Base-by-base conservation (phyloP, 257 asterid genomes). In the Marsdenia floribunda region DNA sequence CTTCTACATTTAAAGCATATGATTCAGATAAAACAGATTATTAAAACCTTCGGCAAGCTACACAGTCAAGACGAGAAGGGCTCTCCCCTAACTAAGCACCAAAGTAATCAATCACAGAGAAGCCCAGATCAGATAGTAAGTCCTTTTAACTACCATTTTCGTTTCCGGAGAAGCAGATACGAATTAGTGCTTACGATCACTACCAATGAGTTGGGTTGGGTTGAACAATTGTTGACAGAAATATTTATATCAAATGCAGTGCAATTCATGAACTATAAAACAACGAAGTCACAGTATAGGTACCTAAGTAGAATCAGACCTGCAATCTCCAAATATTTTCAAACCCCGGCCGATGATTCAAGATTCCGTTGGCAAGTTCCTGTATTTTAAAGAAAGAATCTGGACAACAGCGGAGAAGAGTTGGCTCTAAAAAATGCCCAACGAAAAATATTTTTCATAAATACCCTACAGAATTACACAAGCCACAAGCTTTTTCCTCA, bases 401-500 rank as follows among this genome's bases (percentile, higher is more conserved):
- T 55, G 75, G 64, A 74, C n/a, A 12, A 44, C 49, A 49, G 21
- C 3, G 6, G 6, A 50, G 70, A 47, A 57, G 79, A 16, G 38
- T n/a, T 46, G 47, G 68, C 66, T 19, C 16, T 22, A 42, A 73
- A 58, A 68, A 74, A 33, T 49, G 10, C 14, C 35, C 29, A 57
- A 55, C 18, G 15, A 55, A 54, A 68, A 35, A n/a, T 6, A 42
- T 49, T 22, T 44, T 55, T 40, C 58, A 52, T 24, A 72, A 73
- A 76, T 71, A 63, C 80, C 13, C 16, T 15, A 2, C 7, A 11
- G 77, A 80, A 77, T 77, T 82, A 77, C 71, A 47, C 75, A n/a
- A 69, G 37, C 88, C 88, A 85, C 88, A 80, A 59, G 83, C 74
- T 63, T 75, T 74, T 69, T 21, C 35, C 11, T 5, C 13, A 61